phyloP scores from a whole-genome alignment of 352 stramenopile genomes.

The Globisporangium cystogenes region DNA sequence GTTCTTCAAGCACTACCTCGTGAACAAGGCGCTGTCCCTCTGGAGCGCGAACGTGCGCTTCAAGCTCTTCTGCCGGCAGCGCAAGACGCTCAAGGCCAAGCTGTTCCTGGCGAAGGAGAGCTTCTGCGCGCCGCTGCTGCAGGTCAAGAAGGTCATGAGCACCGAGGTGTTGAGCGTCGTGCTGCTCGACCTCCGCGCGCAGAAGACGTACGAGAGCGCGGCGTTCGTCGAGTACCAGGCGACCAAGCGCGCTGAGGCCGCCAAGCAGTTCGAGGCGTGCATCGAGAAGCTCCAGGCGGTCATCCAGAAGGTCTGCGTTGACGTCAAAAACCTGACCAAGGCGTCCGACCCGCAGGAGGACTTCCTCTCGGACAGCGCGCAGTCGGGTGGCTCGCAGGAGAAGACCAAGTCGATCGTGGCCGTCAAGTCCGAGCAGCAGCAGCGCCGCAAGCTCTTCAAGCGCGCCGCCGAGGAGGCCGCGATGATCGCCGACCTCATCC shows the following conservation, averaged over 20 bases:
- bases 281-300: constrained; percentile 90
- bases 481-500: constrained; percentile 93
- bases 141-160: constrained; percentile 88
- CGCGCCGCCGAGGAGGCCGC: constrained; percentile 81
- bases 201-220: constrained; percentile 86
- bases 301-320: constrained; percentile 84
- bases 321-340: constrained; percentile 88
- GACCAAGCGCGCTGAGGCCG: constrained; percentile 76
- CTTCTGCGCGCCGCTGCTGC: constrained; percentile 84
- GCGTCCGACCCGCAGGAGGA: constrained; percentile 51
- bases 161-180: constrained; percentile 79
- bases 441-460: constrained; percentile 76
- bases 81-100: constrained; percentile 69
- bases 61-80: constrained; percentile 88
- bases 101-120: constrained; percentile 91
- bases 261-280: constrained; percentile 88
- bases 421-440: constrained; percentile 87
- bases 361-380: constrained; percentile 42
- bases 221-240: constrained; percentile 91
- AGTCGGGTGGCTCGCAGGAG: constrained; percentile 32
- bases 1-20: constrained; percentile 94
- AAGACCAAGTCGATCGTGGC: constrained; percentile 93
- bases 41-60: constrained; percentile 90
- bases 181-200: constrained; percentile 74
- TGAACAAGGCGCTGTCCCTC: constrained; percentile 87